Evolutionary conservation across 2,329 filamentous ascomycete genomes (phyloP), one percentile per base, ranked within the genome.

Genomic region (Xylaria sp.): DNA sequence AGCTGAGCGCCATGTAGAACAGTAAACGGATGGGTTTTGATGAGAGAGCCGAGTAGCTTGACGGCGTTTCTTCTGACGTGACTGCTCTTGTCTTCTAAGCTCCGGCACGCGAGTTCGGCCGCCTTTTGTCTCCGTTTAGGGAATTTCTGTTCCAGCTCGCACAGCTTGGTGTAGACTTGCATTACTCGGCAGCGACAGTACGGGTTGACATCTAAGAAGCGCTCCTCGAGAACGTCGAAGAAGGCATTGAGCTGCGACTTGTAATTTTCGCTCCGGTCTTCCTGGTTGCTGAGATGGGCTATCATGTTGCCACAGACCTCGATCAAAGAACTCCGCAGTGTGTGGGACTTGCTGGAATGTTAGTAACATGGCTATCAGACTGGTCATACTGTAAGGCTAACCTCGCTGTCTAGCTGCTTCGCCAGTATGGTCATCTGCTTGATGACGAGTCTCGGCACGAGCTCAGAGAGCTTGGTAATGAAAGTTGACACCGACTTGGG

Each of bases 251-350:
- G 89, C 72, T 99, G 94, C 0, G 89, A 91, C 74, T 96, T 96
- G 78, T 93, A 88, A 72, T 94, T 94, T 68, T 97, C 93, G 68
- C 88, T 90, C 55, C 91, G 85, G 72, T 97, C 93, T 70, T 95
- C 91, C 68, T 95, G 89, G 70, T 89, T 93, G 75, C 89, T 96
- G 49, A 99, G 83, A 75, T 97, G 90, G 13, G 85, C 84, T 69
- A 99, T 90, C 76, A 99, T 85, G 74, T 99, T 97, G 55, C 94
- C 95, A 72, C 92, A 97, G 5, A 99, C 92, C 73, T 99, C 94
- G 61, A 99, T 95, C 54, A 99, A 83, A 3, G 94, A 91, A 72
- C 91, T 97, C 59, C 94, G 87, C 23, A 99, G 82, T 1, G 93
- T 96, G 73, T 97, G 96, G 6, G 94, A 96, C 84, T 90, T 49